Evolutionary conservation across 2,329 filamentous ascomycete species (phyloP).

Genomic region (Neonectria punicea): DNA sequence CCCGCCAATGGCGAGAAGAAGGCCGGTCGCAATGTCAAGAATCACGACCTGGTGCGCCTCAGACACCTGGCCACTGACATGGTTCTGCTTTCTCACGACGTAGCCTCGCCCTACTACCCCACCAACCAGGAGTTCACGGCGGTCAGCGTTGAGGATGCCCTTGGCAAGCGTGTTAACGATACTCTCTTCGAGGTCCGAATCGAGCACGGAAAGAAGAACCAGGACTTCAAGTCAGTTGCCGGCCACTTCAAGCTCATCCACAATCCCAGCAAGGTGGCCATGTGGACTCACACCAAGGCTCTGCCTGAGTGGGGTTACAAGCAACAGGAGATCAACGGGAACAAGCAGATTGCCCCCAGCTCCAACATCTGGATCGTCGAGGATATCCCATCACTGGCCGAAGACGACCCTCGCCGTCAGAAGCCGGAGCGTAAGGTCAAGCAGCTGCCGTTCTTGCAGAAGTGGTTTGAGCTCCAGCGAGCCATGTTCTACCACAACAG

Average conservation of each 20-base stretch:
- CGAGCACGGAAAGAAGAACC: slow-evolving; percentile 81
- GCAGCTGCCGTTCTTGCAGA: slow-evolving; percentile 85
- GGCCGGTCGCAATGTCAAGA: slow-evolving; percentile 74
- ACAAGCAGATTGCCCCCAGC: slow-evolving; percentile 90
- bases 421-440: slow-evolving; percentile 85
- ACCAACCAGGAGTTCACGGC: slow-evolving; percentile 99
- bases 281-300: slow-evolving; percentile 97
- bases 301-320: slow-evolving; percentile 98
- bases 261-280: slow-evolving; percentile 92
- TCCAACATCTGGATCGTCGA: slow-evolving; percentile 97
- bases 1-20: slow-evolving; percentile 71
- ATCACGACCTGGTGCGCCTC: slow-evolving; percentile 87
- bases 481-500: slow-evolving; percentile 99
- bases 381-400: slow-evolving; percentile 82
- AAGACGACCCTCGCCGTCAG: slow-evolving; percentile 76
- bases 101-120: slow-evolving; percentile 93
- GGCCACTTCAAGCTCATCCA: slow-evolving; percentile 97
- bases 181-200: slow-evolving; percentile 93
- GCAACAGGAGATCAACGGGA: slow-evolving; percentile 99
- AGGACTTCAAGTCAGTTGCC: slow-evolving; percentile 90
- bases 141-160: slow-evolving; percentile 76
- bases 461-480: slow-evolving; percentile 96
- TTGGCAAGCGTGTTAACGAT: slow-evolving; percentile 81
- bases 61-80: slow-evolving; percentile 88
- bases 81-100: slow-evolving; percentile 91